A percentile compares a stretch with the other conserved stretches of the same genome.
phyloP scores from a whole-genome alignment of 2,329 filamentous ascomycete species.

The Leptographium wingfieldii region DNA sequence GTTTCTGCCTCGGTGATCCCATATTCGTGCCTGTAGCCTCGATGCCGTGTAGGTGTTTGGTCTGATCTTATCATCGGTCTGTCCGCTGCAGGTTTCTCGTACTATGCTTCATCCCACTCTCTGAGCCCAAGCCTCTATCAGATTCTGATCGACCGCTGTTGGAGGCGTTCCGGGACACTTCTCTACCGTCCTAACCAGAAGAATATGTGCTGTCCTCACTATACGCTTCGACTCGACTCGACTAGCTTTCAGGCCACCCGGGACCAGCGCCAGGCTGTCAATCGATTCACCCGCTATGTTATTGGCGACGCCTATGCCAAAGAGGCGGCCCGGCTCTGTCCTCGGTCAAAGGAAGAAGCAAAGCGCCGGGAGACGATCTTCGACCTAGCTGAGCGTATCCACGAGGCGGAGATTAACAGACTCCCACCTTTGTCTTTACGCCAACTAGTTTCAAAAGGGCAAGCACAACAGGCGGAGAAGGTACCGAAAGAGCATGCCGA shows the following conservation, averaged over 20 bases:
- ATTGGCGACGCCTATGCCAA: constrained; percentile 55
- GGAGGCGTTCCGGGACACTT: constrained; percentile 59
- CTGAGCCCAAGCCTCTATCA: constrained; percentile 59
- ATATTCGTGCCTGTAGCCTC: neutral
- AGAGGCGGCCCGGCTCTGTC: constrained; percentile 50
- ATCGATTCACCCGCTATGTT: constrained; percentile 58
- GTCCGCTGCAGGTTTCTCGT: constrained; percentile 49
- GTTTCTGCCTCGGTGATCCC: neutral
- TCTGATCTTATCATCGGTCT: neutral
- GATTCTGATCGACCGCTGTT: constrained; percentile 58
- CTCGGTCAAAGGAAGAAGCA: constrained; percentile 52
- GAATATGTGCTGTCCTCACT: constrained; percentile 83
- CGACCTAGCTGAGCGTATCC: constrained; percentile 51
- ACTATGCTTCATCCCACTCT: constrained; percentile 51
- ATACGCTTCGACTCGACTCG: constrained; percentile 64
- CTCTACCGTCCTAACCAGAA: constrained; percentile 70
- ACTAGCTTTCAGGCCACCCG: constrained; percentile 50
- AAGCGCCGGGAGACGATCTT: constrained; percentile 56
- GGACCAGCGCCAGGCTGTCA: constrained; percentile 63
- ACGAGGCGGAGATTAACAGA: constrained; percentile 49
- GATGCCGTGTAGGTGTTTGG: too few relatives aligned
- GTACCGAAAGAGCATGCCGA: neutral
- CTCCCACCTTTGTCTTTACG: constrained; percentile 21
- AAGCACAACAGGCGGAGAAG: neutral
- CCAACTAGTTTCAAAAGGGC: neutral